Conservation (phyloP, 352 stramenopile species). For the Globisporangium paroecandrum region DNA sequence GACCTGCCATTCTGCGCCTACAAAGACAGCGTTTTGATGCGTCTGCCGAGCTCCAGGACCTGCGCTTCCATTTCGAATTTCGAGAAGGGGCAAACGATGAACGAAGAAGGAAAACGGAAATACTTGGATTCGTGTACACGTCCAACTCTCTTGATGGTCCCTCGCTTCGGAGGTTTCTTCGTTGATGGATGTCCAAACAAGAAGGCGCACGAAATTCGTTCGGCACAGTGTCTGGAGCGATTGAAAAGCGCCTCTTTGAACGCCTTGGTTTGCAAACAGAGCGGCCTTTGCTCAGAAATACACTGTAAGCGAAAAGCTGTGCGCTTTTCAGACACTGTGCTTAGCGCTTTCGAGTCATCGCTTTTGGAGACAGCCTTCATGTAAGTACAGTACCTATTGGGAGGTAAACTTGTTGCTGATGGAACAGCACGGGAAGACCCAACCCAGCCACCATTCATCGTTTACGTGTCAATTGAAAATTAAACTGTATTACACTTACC, state of each 20-base stretch:
- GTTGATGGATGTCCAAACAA: neutral
- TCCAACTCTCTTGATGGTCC: neutral
- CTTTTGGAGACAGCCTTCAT: neutral
- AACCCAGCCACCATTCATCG: no score
- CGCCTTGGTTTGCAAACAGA: no score
- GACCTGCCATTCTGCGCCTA: neutral
- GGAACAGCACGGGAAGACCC: no score
- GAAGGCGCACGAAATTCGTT: neutral
- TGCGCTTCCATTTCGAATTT: neutral
- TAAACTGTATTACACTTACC: no score
- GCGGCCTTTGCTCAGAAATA: no score
- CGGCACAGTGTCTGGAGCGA: neutral
- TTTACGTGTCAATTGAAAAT: no score
- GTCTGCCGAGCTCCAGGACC: neutral
- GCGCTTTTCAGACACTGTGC: no score
- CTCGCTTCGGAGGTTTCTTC: no score
- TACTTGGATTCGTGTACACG: neutral
- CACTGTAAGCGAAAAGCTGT: no score
- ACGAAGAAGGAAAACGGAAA: neutral
- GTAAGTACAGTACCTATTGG: neutral
- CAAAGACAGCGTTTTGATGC: neutral
- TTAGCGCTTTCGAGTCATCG: no score
- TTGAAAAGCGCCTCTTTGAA: no score
- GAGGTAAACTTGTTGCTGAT: no score
- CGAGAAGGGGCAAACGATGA: neutral